phyloP scores from a whole-genome alignment of 768 basidiomycete species.

The Leucosporidium yakuticum region DNA sequence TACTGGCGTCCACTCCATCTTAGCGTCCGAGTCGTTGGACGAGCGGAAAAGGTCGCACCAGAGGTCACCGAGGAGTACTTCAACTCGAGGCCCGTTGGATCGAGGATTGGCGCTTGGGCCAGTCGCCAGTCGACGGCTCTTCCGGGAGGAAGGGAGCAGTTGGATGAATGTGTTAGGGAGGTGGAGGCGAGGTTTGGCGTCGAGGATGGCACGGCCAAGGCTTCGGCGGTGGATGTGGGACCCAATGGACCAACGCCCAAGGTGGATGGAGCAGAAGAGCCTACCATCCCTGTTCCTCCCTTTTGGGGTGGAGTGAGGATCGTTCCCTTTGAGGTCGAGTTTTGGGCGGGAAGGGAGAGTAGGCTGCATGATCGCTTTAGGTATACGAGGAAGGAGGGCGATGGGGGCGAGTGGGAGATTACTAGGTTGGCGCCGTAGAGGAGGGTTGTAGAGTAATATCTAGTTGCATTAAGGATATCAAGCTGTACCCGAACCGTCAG shows the following conservation, averaged over 20 bases:
- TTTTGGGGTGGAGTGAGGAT: slow-evolving; percentile 98
- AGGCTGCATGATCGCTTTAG: slow-evolving; percentile 79
- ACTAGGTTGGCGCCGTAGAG: slow-evolving; percentile 4
- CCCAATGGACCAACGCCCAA: slow-evolving; percentile 1
- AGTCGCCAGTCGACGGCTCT: slow-evolving; percentile 80
- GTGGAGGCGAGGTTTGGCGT: slow-evolving; percentile 57
- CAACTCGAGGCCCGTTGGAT: slow-evolving; percentile 69
- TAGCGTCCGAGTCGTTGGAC: slow-evolving; percentile 76
- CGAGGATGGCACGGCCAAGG: slow-evolving; percentile 16
- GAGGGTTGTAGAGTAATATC: too few relatives aligned
- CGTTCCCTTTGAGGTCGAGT: slow-evolving; percentile 92
- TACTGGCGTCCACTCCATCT: slow-evolving; percentile 84
- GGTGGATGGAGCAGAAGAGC: slow-evolving; percentile 11
- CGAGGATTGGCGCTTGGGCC: slow-evolving; percentile 86
- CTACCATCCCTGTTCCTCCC: slow-evolving; percentile 64
- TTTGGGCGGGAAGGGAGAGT: slow-evolving; percentile 95
- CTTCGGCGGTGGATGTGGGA: slow-evolving; percentile 18
- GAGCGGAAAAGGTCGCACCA: slow-evolving; percentile 66
- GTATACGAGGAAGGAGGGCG: slow-evolving; percentile 40
- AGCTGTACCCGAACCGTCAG: too few relatives aligned
- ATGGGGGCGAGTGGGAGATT: slow-evolving; percentile 56
- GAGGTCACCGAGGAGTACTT: slow-evolving; percentile 81
- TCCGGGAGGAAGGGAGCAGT: slow-evolving; percentile 54
- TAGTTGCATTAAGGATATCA: too few relatives aligned
- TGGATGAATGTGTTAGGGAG: slow-evolving; percentile 58